Evolutionary conservation across 805 yeast genomes (phyloP), one percentile per base, ranked within the genome.

Genomic region (Schwanniomyces pseudopolymorphus): DNA sequence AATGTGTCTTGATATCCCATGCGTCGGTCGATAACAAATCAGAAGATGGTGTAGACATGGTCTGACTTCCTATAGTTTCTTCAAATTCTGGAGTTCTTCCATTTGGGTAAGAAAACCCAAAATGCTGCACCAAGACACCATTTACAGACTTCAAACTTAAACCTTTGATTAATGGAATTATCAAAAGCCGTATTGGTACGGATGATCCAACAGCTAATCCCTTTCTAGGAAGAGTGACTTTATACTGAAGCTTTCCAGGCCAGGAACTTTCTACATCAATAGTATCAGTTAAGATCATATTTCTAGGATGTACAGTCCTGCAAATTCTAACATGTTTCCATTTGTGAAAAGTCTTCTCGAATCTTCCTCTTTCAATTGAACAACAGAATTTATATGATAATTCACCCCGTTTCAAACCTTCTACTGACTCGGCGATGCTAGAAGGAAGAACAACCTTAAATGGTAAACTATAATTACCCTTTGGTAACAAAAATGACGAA

Each of bases 381-480:
- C 75, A 66, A 44, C 67, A 68, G 28, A 79, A 55, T 40, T 69
- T 64, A 56, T 79, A 79, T 26, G 73, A 57, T 20, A 78, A 51
- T 6, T 68, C 64, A 2, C 75, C 80, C 37, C 66, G 63, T 21
- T 61, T 57, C 40, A 78, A 60, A 3, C 82, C 81, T 57, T 79
- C 83, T 1, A 79, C 70, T 0, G 83, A 72, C 51, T 78, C 84
- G 9, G 78, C 70, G 0, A 73, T 52, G 45, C 72, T 70, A 1
- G 79, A 69, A 0, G 84, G 83, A 22, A 79, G 57, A 10, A 58
- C 60, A 7, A 72, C 60, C 27, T 51, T 57, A 51, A 79, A 79
- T 0, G 83, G 83, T 42, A 79, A 58, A 37, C 73, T 69, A 53
- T 79, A 79, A 55, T 79, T 79, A 1, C 83, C 84, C 45, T 72